Conservation (phyloP, 306 rosid genomes). For the Quercus gilva region DNA sequence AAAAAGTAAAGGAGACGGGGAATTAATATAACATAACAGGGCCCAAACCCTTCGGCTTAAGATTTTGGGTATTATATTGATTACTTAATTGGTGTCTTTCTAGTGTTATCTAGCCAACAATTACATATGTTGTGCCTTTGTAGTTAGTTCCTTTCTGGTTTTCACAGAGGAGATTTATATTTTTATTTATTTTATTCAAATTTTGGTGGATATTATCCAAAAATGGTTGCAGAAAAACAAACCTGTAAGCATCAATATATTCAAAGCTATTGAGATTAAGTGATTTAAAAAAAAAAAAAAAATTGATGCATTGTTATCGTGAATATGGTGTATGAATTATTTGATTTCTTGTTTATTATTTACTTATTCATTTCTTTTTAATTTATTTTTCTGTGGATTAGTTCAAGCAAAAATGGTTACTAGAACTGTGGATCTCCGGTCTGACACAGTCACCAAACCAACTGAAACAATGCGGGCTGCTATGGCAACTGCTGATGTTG, state of each 20-base stretch:
- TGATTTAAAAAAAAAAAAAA: not conserved
- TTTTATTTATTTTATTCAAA: not conserved
- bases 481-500: slow-evolving; percentile 89
- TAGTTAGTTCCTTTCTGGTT: not conserved
- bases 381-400: slow-evolving; percentile 7
- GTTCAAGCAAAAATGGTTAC: slow-evolving; percentile 56
- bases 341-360: not conserved
- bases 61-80: too few relatives aligned
- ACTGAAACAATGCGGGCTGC: slow-evolving; percentile 78
- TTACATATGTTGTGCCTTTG: not conserved
- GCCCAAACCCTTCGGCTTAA: too few relatives aligned
- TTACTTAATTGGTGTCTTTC: too few relatives aligned
- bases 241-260: slow-evolving; percentile 19
- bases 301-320: not conserved
- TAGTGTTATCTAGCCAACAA: not conserved
- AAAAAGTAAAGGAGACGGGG: too few relatives aligned
- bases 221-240: slow-evolving; percentile 35
- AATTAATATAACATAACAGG: too few relatives aligned
- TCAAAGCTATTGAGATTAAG: slow-evolving; percentile 8
- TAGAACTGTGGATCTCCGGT: slow-evolving; percentile 75
- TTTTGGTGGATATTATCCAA: not conserved
- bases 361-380: not conserved
- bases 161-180: not conserved
- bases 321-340: slow-evolving; percentile 12
- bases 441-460: slow-evolving; percentile 91